Base-by-base conservation (phyloP, 2,329 filamentous ascomycete species). In the Exophiala xenobiotica region DNA sequence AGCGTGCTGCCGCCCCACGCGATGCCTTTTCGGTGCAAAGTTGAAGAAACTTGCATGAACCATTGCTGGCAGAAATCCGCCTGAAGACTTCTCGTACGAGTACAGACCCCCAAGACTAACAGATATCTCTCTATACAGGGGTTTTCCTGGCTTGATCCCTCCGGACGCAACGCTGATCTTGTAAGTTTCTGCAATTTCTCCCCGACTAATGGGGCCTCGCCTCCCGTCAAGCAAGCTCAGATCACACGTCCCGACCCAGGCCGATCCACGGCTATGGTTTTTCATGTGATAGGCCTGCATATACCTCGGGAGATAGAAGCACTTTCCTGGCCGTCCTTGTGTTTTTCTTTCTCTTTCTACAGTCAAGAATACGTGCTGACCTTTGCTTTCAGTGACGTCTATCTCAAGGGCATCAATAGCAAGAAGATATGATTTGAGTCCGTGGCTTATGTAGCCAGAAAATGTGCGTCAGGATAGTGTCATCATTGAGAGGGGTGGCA, bases 61-160 rank as follows among this genome's bases (percentile, higher is more conserved):
- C n/a, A n/a, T n/a, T n/a, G n/a, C n/a, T n/a, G n/a, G n/a, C n/a
- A n/a, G n/a, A n/a, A n/a, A n/a, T n/a, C n/a, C n/a, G n/a, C n/a
- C n/a, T n/a, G n/a, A n/a, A n/a, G n/a, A n/a, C n/a, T n/a, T n/a
- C n/a, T n/a, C n/a, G n/a, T n/a, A n/a, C n/a, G n/a, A n/a, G n/a
- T n/a, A n/a, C n/a, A n/a, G n/a, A n/a, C n/a, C n/a, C n/a, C n/a
- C n/a, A n/a, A 23, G 29, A 33, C 56, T 55, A 35, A 59, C 49
- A 45, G 20, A 9, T 48, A 42, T 18, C 22, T 39, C 55, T 44
- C 49, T 49, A 49, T 54, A 56, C 59, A 90, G 87, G 62, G 90
- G 89, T 49, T 93, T 91, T 75, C 82, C 86, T 26, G 85, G 83
- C 51, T 76, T 85, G 64, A 95, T 95, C 58, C 90, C 90, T 55